Conservation (phyloP, 768 basidiomycete species). For the Tylopilus balloui region DNA sequence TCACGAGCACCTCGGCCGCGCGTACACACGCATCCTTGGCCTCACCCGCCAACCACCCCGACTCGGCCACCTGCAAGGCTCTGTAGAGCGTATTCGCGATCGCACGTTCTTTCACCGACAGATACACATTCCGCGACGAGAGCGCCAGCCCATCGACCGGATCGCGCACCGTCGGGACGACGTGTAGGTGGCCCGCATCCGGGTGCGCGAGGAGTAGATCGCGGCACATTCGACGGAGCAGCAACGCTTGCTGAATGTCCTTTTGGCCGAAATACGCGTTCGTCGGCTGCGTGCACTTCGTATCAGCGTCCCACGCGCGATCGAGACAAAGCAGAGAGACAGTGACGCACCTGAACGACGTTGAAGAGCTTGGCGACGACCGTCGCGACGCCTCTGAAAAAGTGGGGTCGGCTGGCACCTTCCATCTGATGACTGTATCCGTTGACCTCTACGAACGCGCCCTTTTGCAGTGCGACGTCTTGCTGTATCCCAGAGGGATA, state of each 20-base stretch:
- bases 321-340: background rate
- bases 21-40: slow-evolving; percentile 48
- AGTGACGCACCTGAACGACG: slow-evolving; percentile 62
- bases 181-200: slow-evolving; percentile 64
- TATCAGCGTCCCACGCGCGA: background rate
- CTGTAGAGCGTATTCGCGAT: slow-evolving; percentile 62
- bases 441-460: slow-evolving; percentile 89
- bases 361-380: slow-evolving; percentile 96
- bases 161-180: slow-evolving; percentile 81
- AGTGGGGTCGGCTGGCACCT: slow-evolving; percentile 78
- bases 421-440: slow-evolving; percentile 94
- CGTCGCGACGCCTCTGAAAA: slow-evolving; percentile 94
- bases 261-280: slow-evolving; percentile 96
- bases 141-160: slow-evolving; percentile 67
- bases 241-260: slow-evolving; percentile 92
- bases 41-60: slow-evolving; percentile 49
- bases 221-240: slow-evolving; percentile 70
- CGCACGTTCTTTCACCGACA: slow-evolving; percentile 56
- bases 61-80: slow-evolving; percentile 58
- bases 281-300: slow-evolving; percentile 54
- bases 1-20: slow-evolving; percentile 41
- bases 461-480: slow-evolving; percentile 66
- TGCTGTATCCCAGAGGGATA: slow-evolving; percentile 91
- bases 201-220: slow-evolving; percentile 86
- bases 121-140: slow-evolving; percentile 87